Base-by-base conservation (phyloP, 805 yeast species). In the Yamadazyma kitorensis region DNA sequence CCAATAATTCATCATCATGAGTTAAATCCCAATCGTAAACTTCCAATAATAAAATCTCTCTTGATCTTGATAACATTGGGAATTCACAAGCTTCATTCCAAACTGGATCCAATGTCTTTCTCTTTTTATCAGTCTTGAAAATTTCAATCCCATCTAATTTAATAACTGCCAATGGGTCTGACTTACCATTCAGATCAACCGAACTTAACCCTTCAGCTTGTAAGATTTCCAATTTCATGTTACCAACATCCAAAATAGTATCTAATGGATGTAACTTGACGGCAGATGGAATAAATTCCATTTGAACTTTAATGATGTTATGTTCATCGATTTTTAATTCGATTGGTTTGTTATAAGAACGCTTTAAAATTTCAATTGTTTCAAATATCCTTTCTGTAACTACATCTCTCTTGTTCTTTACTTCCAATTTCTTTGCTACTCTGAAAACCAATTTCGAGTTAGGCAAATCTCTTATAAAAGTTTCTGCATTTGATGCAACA, bases 1-100 rank as follows among this genome's bases (percentile, higher is more conserved):
- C 89, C 32, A 85, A 55, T 16, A 69, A 52, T 43, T 78, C 84
- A 56, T 80, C 77, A 33, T 70, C 74, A 43, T 86, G 89, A 16
- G 88, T 74, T 52, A 82, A 69, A 58, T 85, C 93, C 91, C 91
- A 85, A 56, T 85, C 93, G 49, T 61, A 74, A 12, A 80, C 76
- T 28, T 70, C 72, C 16, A 80, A 45, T 21, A 56, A 41, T 18
- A 82, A 53, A 12, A 61, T 48, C 17, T 74, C 63, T 51, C 83
- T 72, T 2, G 78, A 61, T 55, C 86, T 75, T 0, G 93, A 82
- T 23, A 74, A 68, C 38, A 84, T 56, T 4, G 84, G 80, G 45
- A 86, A 57, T 4, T 67, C 68, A 16, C 75, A 64, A 6, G 63
- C 56, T 48, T 86, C 93, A 53, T 86, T 80, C 89, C 93, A 88